Base-by-base conservation (phyloP, 495 filamentous ascomycete genomes). In the Aspergillus baeticus region DNA sequence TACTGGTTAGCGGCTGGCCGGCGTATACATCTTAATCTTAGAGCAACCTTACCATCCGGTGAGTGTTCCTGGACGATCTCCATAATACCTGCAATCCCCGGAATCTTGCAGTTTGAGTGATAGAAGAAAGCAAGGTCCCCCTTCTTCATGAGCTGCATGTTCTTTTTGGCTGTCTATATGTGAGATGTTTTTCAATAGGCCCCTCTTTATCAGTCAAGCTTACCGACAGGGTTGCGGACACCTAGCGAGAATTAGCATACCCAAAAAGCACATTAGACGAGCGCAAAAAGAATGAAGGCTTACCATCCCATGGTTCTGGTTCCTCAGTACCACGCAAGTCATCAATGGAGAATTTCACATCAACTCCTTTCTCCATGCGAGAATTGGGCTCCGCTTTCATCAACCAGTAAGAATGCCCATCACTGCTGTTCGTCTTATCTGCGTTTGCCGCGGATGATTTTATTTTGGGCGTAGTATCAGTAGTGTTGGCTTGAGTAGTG, bases 121-220 rank as follows among this genome's bases (percentile, higher is more conserved):
- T 98, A 98, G 76, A 98, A 97, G 74, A 98, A 96, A 34, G 91
- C 92, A 39, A 89, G 75, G 59, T 98, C 94, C 37, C 94, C 93
- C 60, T 86, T 83, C 69, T 88, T 90, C 94, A 98, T 98, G 5
- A 85, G 79, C 2, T 87, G 84, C 67, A 98, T 84, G 67, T 96
- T 90, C 65, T 96, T 96, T 36, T 88, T 81, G 14, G 92, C 91
- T 75, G 63, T 54, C 47, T 10, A 13, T 11, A 33, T 59, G 54
- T 75, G 33, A 70, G 61, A 42, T 38, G 3, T n/a, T 35, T 17
- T 54, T 26, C 17, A 33, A 17, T 13, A 18, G 39, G 29, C 13
- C 3, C 8, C 8, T 3, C 6, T n/a, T 36, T 14, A 14, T 6
- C 44, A 23, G 22, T 37, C 14, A 20, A 51, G 51, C 76, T 67